Base-by-base conservation (phyloP, 768 basidiomycete species). In the Amanita jacksonii region DNA sequence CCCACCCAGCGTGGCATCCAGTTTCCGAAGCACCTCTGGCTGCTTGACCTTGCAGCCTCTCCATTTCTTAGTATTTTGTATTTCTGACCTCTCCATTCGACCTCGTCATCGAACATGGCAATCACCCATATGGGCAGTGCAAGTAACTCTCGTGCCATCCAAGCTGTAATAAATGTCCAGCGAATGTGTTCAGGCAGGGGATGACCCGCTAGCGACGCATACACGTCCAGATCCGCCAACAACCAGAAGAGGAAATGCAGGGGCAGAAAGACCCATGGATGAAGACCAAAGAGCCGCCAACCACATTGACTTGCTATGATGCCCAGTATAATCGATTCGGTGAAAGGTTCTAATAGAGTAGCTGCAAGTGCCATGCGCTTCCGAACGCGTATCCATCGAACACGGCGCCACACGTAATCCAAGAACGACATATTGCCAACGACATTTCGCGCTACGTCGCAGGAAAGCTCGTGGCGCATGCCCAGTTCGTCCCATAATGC, bases 331-430 rank as follows among this genome's bases (percentile, higher is more conserved):
- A 96, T 60, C 34, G 78, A 81, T 63, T 99, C 96, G 13, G 92
- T 96, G 58, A 97, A 79, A 1, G 96, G 96, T 60, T 99, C 96
- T 15, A 87, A 52, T 42, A 97, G 44, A 1, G 92, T 97, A 13
- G 92, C 93, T 7, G 74, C 69, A 32, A 88, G 59, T 6, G 88
- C 84, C 91, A 98, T 98, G 54, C 80, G 81, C 61, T 93, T 97
- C 41, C 96, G 78, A 24, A 98, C 94, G 34, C 96, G 79, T 55
- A 99, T 90, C 96, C 96, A 99, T 2, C 96, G 81, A 15, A 91
- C 80, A 22, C 96, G 80, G 27, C 96, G 75, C 72, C 78, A 78
- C 46, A 97, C 69, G 62, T 96, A 99, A 55, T 85, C 90, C 24
- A 62, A 62, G 41, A 98, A 67, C 1, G 81, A 68, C 85, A 99